A percentile compares a stretch with the other conserved stretches of the same genome.
phyloP scores from a whole-genome alignment of 2,329 filamentous ascomycete genomes.

The Cladophialophora bantiana region DNA sequence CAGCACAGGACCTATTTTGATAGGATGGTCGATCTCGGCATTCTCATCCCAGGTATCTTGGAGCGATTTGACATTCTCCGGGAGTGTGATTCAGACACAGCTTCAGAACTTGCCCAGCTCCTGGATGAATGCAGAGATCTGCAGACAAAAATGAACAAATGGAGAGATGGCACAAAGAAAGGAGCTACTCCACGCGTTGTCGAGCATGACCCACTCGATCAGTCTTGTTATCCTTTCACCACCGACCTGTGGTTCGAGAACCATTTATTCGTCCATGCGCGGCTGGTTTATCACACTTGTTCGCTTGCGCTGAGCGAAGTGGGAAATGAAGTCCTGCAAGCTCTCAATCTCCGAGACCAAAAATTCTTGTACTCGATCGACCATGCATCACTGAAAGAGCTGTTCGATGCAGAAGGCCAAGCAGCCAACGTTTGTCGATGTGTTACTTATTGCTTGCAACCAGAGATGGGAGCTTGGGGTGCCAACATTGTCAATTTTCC shows the following conservation, averaged over 20 bases:
- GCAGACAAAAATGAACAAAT: slow-evolving; percentile 28
- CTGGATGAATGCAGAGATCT: slow-evolving; percentile 29
- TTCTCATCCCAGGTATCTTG: slow-evolving; percentile 44
- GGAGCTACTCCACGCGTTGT: slow-evolving; percentile 25
- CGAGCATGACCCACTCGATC: slow-evolving; percentile 29
- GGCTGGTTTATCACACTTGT: slow-evolving; percentile 34
- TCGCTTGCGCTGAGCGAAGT: slow-evolving; percentile 33
- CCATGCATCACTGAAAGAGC: slow-evolving; percentile 9
- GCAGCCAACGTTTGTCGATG: slow-evolving; percentile 35
- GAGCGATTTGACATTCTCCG: slow-evolving; percentile 42
- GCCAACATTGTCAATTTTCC: slow-evolving; percentile 38
- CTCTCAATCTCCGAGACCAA: slow-evolving; percentile 22
- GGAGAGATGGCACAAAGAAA: slow-evolving; percentile 35
- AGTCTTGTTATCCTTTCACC: slow-evolving; percentile 34
- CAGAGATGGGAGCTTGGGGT: slow-evolving; percentile 37
- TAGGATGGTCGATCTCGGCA: slow-evolving; percentile 45
- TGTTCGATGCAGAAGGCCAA: slow-evolving; percentile 26
- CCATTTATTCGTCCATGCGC: slow-evolving; percentile 37
- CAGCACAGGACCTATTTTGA: slow-evolving; percentile 46
- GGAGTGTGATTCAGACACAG: slow-evolving; percentile 22
- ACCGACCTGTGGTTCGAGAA: slow-evolving; percentile 37
- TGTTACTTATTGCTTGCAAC: slow-evolving; percentile 35
- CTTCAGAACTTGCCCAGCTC: slow-evolving; percentile 17
- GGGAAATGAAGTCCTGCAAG: slow-evolving; percentile 28
- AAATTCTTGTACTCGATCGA: slow-evolving; percentile 20